Evolutionary conservation across 2,329 filamentous ascomycete species (phyloP).

Genomic region (Ustulina deusta): DNA sequence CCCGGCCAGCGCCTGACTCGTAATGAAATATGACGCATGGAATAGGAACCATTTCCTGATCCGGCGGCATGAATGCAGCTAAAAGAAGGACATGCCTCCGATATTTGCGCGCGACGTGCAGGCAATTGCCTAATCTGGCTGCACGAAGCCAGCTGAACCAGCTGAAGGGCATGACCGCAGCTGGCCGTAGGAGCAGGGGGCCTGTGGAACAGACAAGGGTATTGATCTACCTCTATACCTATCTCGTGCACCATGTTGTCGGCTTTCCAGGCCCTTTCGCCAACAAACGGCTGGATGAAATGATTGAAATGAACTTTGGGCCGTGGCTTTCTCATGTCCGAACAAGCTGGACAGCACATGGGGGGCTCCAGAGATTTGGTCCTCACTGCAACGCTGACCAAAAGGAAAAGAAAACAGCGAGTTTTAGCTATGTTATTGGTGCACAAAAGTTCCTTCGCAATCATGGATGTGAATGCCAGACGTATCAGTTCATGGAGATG

Average conservation of each 20-base stretch:
- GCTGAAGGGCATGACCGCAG: conserved; percentile 1
- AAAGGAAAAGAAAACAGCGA: too few relatives aligned
- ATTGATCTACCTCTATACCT: background rate
- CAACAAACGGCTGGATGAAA: background rate
- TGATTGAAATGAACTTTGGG: background rate
- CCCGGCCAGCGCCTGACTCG: background rate
- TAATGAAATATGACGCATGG: background rate
- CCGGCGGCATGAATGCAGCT: conserved; percentile 2
- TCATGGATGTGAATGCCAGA: background rate
- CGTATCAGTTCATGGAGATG: background rate
- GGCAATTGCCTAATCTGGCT: conserved; percentile 7
- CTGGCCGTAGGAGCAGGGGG: background rate
- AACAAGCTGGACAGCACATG: background rate
- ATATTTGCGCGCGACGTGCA: conserved; percentile 13
- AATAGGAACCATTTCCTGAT: background rate
- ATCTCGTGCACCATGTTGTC: background rate
- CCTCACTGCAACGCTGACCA: background rate
- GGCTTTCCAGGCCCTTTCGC: background rate
- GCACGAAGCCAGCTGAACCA: conserved; percentile 13
- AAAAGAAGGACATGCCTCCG: background rate
- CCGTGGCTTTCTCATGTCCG: background rate
- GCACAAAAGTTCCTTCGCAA: background rate
- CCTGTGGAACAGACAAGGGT: background rate
- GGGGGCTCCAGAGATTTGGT: background rate
- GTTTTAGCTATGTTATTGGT: too few relatives aligned